Base-by-base conservation (phyloP, 129 eudicot species). In the Gnaphalium uliginosum region DNA sequence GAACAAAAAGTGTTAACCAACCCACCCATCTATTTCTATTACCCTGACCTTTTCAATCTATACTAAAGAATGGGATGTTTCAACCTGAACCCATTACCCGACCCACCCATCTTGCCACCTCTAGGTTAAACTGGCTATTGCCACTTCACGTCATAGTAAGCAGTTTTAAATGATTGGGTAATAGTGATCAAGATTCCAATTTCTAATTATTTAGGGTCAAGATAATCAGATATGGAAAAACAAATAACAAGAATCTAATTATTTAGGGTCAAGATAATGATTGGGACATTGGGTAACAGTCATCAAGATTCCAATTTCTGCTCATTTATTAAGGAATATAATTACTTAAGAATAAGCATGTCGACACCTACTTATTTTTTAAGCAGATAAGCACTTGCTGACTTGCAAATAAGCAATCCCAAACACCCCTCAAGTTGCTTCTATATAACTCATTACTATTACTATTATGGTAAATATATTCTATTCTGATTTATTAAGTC, bases 141-240 rank as follows among this genome's bases (percentile, higher is more conserved):
- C 48, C 15, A 19, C 64, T 21, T 32, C 65, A 71, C 2, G 30
- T 35, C 56, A 33, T 57, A 73, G 17, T 57, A 14, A 58, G 14
- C 13, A 19, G 23, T 30, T 32, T n/a, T 22, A 8, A 72, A 18
- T 14, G 33, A 4, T 15, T 35, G 18, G 63, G 39, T 35, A 57
- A 21, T 14, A 25, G 25, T 74, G 68, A 22, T 3, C 21, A 32
- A 7, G 22, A 72, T 21, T 35, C 8, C 10, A 41, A 33, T 37
- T 26, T 21, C 26, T 26, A 60, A 41, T 23, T 26, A 60, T 63
- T 61, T 46, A 65, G 30, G 70, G 39, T 37, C 58, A 74, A 60
- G 7, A 9, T 41, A 18, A 41, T 25, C 43, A 37, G 39, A 58
- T 59, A 9, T 23, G 10, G 41, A 37, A 11, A 54, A 73, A 24